Evolutionary conservation across 208 protist species (phyloP).

Genomic region (Blastocrithidia nonstop): DNA sequence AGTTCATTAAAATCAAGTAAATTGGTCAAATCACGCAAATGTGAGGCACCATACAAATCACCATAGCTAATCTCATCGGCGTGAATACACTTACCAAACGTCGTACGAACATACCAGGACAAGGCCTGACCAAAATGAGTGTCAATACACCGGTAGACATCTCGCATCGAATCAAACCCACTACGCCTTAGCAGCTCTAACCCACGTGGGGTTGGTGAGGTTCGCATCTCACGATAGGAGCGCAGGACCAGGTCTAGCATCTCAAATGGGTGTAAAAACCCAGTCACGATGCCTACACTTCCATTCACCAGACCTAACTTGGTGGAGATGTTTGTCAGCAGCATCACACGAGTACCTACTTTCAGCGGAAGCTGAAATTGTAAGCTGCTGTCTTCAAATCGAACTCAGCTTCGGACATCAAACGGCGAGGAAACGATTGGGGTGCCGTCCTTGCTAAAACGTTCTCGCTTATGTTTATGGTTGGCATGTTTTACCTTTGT

Average conservation of each 20-base stretch:
- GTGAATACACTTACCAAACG: background rate
- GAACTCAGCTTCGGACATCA: conserved; percentile 5
- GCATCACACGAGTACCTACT: conserved; percentile 53
- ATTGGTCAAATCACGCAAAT: conserved; percentile 15
- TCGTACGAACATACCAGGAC: conserved; percentile 16
- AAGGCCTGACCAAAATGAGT: conserved; percentile 15
- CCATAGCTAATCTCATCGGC: conserved; percentile 17
- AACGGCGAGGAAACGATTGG: too few relatives aligned
- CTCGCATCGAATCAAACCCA: conserved; percentile 20
- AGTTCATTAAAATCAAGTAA: conserved; percentile 21
- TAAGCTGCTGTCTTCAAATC: conserved; percentile 40
- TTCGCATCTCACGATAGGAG: background rate
- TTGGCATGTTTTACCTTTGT: too few relatives aligned
- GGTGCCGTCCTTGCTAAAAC: too few relatives aligned
- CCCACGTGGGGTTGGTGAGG: conserved; percentile 9
- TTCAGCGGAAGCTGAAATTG: conserved; percentile 26
- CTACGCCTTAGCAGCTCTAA: conserved; percentile 14
- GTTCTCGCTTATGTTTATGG: too few relatives aligned
- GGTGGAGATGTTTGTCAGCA: conserved; percentile 48
- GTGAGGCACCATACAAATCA: conserved; percentile 8
- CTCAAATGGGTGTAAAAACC: conserved; percentile 69
- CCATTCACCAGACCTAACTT: conserved; percentile 57
- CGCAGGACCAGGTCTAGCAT: conserved; percentile 24
- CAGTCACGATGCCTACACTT: conserved; percentile 36
- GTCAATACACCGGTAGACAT: conserved; percentile 42